Base-by-base conservation (phyloP, 1,139 yeast species). In the Pichia sp. region DNA sequence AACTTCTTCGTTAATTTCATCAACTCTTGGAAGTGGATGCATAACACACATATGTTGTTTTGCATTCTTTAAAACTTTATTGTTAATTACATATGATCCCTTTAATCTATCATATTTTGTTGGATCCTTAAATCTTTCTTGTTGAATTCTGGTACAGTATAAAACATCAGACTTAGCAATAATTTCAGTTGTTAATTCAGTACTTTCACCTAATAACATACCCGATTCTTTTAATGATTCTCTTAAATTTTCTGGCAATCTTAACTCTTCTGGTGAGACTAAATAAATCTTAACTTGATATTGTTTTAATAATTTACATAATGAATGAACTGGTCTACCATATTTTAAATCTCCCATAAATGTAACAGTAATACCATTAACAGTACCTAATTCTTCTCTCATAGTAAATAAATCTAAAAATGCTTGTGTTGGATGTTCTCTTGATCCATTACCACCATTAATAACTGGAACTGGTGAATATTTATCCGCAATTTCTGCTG, bases 361-460 rank as follows among this genome's bases (percentile, higher is more conserved):
- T 10, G 99, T 95, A 60, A 95, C 95, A 46, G 96, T 90, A 67
- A 95, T 86, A 68, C 98, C 98, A 69, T 95, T 95, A 50, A 95
- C 98, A 55, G 98, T 89, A 69, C 99, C 99, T 61, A 95, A 79
- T 74, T 95, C 99, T 73, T 95, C 99, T 74, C 99, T 87, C 64
- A 95, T 95, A 53, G 99, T 95, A 79, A 93, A 95, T 72, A 95
- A 76, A 68, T 95, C 99, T 65, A 95, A 77, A 75, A 95, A 86
- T 2, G 99, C 99, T 74, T 95, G 99, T 30, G 99, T 88, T 64
- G 99, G 99, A 72, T 93, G 99, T 75, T 93, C 99, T 72, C 88
- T 85, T 50, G 96, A 76, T 45, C 99, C 99, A 68, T 93, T 93
- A 68, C 99, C 99, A 67, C 96, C 99, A 68, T 95, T 95, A 70